Evolutionary conservation across 2,329 filamentous ascomycete genomes (phyloP), one percentile per base, ranked within the genome.

Genomic region (Alternaria tenuissima): DNA sequence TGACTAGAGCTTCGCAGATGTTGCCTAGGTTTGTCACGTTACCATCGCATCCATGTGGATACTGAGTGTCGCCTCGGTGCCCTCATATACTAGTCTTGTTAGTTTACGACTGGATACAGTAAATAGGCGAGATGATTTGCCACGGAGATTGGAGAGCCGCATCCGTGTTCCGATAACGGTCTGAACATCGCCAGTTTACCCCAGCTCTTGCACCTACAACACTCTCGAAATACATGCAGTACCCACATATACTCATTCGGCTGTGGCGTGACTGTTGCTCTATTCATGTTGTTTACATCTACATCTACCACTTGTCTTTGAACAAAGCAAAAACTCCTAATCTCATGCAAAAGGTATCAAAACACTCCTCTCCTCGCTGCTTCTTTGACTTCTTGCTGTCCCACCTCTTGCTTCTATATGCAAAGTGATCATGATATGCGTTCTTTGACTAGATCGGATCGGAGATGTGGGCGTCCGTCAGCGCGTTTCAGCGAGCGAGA

Each of bases 341-440:
- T 59, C 46, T 49, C 32, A 49, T 49, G 46, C 46, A 49, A 49
- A 34, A 49, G 20, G 32, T 49, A 49, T 49, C 46, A 24, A 49
- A n/a, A 38, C 30, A 49, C 24, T 11, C 30, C 30, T 24, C 16
- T 20, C 32, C 30, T 26, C 30, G 20, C 30, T 34, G 18, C 24
- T 14, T 49, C 46, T 8, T 36, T 20, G 20, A 36, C 30, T 22
- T 7, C 14, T 22, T 44, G n/a, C 28, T 46, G 22, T 18, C 51
- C 39, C 3, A 48, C 34, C 32, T 48, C 46, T 36, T 48, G 30
- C 32, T 49, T 49, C 46, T 26, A 49, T 26, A 49, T 49, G 46
- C 32, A 49, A 30, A 4, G 32, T 49, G 20, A 34, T 42, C 47
- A 55, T 41, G 34, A 39, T 32, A 55, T 32, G 36, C 43, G 43